phyloP scores from a whole-genome alignment of 2,329 filamentous ascomycete species.

The Cladophialophora exuberans region DNA sequence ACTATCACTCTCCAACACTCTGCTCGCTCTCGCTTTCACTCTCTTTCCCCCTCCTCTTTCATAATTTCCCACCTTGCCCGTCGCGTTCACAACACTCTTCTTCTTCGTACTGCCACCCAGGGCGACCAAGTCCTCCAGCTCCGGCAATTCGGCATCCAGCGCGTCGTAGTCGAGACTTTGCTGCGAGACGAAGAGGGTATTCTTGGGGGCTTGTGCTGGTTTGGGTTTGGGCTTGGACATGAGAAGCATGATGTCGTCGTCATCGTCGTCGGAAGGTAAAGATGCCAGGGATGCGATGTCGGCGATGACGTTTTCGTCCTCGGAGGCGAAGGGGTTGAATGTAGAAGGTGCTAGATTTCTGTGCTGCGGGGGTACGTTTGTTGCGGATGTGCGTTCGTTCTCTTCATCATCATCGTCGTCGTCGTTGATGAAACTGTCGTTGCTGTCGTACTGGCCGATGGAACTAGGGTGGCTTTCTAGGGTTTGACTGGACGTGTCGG shows the following conservation, averaged over 20 bases:
- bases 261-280: neutral
- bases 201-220: too few species aligned
- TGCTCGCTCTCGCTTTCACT: slow-evolving; percentile 4
- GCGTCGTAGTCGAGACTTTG: slow-evolving; percentile 20
- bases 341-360: too few species aligned
- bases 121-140: slow-evolving; percentile 19
- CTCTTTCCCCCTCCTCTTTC: neutral
- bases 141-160: slow-evolving; percentile 25
- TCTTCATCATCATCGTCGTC: neutral
- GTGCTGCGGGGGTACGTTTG: too few species aligned
- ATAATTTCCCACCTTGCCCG: neutral
- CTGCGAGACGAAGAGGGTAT: slow-evolving; percentile 19
- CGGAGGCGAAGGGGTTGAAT: neutral
- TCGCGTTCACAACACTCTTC: too few species aligned
- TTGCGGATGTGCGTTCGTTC: too few species aligned
- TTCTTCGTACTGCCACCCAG: too few species aligned
- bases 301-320: neutral
- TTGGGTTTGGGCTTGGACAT: too few species aligned
- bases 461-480: neutral
- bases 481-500: neutral
- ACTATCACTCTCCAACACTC: slow-evolving; percentile 26
- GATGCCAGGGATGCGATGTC: neutral
- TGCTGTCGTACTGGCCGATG: slow-evolving; percentile 16
- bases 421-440: slow-evolving; percentile 30
- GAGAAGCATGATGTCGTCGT: neutral